Evolutionary conservation across 2,329 filamentous ascomycete genomes (phyloP).

Genomic region (Pseudocercospora pini-densiflorae): DNA sequence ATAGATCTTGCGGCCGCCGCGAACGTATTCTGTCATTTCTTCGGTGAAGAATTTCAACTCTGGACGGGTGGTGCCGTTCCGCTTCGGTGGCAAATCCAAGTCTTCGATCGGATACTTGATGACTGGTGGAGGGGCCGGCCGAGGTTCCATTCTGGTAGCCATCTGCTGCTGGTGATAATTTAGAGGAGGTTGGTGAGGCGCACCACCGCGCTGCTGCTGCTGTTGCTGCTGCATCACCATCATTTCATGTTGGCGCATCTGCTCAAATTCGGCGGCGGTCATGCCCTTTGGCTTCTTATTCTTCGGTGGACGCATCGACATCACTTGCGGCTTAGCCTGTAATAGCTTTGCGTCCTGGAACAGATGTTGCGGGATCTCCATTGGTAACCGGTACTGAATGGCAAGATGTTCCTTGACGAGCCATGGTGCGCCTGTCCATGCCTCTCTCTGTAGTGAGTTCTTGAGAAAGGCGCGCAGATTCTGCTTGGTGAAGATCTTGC

Average conservation of each 20-base stretch:
- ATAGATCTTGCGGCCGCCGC: constrained; percentile 44
- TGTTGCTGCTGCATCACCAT: constrained; percentile 26
- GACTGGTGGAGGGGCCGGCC: constrained; percentile 66
- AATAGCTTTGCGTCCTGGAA: constrained; percentile 73
- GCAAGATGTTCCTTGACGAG: constrained; percentile 87
- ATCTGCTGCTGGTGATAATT: constrained; percentile 26
- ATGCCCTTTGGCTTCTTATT: constrained; percentile 31
- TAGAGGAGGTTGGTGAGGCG: constrained; percentile 47
- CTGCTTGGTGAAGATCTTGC: constrained; percentile 92
- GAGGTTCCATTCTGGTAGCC: constrained; percentile 42
- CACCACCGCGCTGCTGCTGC: constrained; percentile 44
- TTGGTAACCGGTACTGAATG: constrained; percentile 81
- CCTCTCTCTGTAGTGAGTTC: constrained; percentile 87
- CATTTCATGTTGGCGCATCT: constrained; percentile 29
- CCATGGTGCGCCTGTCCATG: constrained; percentile 97
- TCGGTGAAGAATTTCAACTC: constrained; percentile 75
- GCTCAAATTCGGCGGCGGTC: constrained; percentile 27
- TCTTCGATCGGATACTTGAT: constrained; percentile 98
- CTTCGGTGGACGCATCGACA: constrained; percentile 32
- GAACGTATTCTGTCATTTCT: constrained; percentile 43
- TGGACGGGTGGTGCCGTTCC: constrained; percentile 69
- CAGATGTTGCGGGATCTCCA: constrained; percentile 80
- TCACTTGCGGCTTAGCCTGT: constrained; percentile 33
- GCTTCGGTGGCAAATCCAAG: constrained; percentile 74
- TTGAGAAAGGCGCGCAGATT: constrained; percentile 94